Base-by-base conservation (phyloP, 805 yeast genomes). In the Lachancea kluyveri region DNA sequence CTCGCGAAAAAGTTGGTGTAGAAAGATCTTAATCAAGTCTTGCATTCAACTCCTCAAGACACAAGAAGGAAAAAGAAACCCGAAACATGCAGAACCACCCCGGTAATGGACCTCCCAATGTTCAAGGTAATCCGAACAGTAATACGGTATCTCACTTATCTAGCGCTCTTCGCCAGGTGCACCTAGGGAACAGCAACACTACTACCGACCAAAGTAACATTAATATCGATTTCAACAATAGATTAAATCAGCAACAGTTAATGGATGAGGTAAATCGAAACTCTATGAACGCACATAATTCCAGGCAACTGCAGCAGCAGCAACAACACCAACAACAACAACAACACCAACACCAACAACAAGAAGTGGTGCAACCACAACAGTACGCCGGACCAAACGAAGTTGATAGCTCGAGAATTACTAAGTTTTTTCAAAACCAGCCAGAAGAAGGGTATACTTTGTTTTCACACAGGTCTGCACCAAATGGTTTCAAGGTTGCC, bases 401-500 rank as follows among this genome's bases (percentile, higher is more conserved):
- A 59, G 58, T 43, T 62, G 71, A 42, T 67, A 69, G 45, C 65
- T 50, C 80, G 14, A 64, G 94, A 41, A 72, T 86, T 31, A 68
- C 80, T 17, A 68, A 72, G 40, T 86, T 84, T 54, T 80, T 85
- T 52, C 74, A 72, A 42, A 77, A 79, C 49, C 81, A 78, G 44
- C 94, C 95, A 8, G 59, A 70, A 12, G 81, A 78, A 42, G 96
- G 96, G 1, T 84, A 73, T 57, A 85, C 95, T 1, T 65, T 88
- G 28, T 86, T 74, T 42, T 83, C 73, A 49, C 94, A 60, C 76
- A 79, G 94, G 45, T 79, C 90, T 3, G 96, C 96, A 1, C 96
- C 96, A 17, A 88, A 88, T 59, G 96, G 96, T 2, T 88, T 85
- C 68, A 90, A 92, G 60, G 95, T 90, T 10, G 95, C 96, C 17